A percentile compares a stretch with the other conserved stretches of the same genome.
These are phyloP conservation scores for Lactarius hengduanensis DNA, from an alignment of 768 basidiomycete genomes.

Conservation along the genomic window DNA sequence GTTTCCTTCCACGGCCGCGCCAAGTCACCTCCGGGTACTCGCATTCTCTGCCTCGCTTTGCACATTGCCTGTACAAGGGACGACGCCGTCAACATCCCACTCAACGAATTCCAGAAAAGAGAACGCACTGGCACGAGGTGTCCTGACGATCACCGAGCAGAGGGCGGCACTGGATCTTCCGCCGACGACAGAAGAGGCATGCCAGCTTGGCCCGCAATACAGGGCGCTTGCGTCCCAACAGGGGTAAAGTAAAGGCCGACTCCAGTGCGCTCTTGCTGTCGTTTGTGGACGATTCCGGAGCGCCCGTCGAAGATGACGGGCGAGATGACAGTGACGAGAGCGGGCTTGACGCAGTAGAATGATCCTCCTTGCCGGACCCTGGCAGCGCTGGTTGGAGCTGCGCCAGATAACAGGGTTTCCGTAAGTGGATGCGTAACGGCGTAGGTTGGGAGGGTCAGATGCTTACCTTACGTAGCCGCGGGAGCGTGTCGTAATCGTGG, in stretches of 20 bases:
- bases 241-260: conserved; percentile 21
- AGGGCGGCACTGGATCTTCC: conserved; percentile 27
- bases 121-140: conserved; percentile 20
- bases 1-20: conserved; percentile 24
- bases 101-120: background rate
- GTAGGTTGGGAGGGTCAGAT: background rate
- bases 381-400: conserved; percentile 20
- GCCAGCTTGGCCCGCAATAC: conserved; percentile 24
- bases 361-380: conserved; percentile 15
- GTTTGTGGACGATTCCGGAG: conserved; percentile 6
- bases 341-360: conserved; percentile 21
- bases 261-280: conserved; percentile 3
- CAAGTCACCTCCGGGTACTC: conserved; percentile 27
- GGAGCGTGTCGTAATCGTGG: conserved; percentile 24
- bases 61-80: conserved; percentile 18
- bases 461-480: conserved; percentile 25
- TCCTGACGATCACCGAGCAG: conserved; percentile 10
- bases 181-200: conserved; percentile 26
- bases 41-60: conserved; percentile 18
- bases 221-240: conserved; percentile 25
- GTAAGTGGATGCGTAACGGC: conserved; percentile 12
- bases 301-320: conserved; percentile 23
- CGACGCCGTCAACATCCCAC: background rate
- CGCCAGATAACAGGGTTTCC: background rate
- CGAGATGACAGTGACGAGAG: conserved; percentile 23